Base-by-base conservation (phyloP, 495 filamentous ascomycete species). In the Tuber brumale region DNA sequence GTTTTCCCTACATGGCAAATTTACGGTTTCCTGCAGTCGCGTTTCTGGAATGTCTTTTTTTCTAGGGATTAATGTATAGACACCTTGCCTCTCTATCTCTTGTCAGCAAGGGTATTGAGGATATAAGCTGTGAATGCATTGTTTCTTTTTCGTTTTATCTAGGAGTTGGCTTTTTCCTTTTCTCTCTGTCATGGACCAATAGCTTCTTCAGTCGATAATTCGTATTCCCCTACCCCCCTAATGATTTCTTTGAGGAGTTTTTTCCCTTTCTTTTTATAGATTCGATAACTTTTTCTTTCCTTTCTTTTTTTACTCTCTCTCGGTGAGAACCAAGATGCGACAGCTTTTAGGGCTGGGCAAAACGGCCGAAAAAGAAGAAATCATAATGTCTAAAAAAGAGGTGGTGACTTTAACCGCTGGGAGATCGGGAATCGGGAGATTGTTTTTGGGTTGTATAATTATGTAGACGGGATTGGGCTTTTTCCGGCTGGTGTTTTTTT, bases 121-220 rank as follows among this genome's bases (percentile, higher is more conserved):
- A n/a, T 27, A 76, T 76, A 66, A 69, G 8, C 27, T 76, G 51
- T 35, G 74, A 16, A 71, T 77, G 69, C 61, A 48, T 79, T 43
- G 61, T 69, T 77, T 66, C 70, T 43, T 41, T 44, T 72, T 61
- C n/a, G 2, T n/a, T 61, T 66, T 35, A 31, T 35, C 57, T 66
- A 1, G 78, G 72, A 46, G 70, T 79, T 72, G 76, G 78, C 75
- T 46, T 75, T 75, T 76, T 69, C 18, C 46, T 69, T 71, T 72
- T 37, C 27, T 61, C 51, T 79, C 43, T 66, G 39, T 37, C 57
- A 61, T 66, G 51, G 14, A 71, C 73, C 69, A 75, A 77, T 79
- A 79, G 76, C 75, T 79, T 73, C 61, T 79, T 75, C 70, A 74
- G 74, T 74, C 71, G 73, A 39, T 74, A 75, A 44, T 79, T 66